Base-by-base conservation (phyloP, 129 eudicot genomes). In the Flaveria sonorensis region DNA sequence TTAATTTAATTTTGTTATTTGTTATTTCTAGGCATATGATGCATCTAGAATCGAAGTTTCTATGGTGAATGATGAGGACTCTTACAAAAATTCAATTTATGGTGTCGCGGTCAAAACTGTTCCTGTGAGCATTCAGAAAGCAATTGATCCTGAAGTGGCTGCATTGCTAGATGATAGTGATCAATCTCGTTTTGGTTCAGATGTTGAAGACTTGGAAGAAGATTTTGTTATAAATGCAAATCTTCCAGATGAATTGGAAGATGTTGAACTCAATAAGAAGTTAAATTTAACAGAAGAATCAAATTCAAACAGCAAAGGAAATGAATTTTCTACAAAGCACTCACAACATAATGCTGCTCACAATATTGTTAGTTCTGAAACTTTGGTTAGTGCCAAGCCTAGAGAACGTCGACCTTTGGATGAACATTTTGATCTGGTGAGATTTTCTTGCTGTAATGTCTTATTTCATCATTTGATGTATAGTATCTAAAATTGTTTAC, bases 381-480 rank as follows among this genome's bases (percentile, higher is more conserved):
- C 70, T 53, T 39, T 77, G 75, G 57, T 32, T 75, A 71, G 43
- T 78, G 87, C 79, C 81, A 84, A 83, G 73, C 84, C 85, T 5
- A 87, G 99, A 81, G 84, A 53, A 45, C 87, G 90, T 48, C 89
- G 97, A 14, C 88, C 81, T 63, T 72, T 95, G 68, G 97, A 94
- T 77, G 92, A 94, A 63, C 97, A 94, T 64, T 94, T 94, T 82
- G 97, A 94, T 73, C 11, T 89, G 96, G 99, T 89, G 64, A 86
- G 85, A 16, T 36, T 77, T 52, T 40, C 14, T 12, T 81, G 23
- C 6, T 14, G 32, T 32, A 60, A 7, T 48, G 23, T 32, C n/a
- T 45, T 67, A 19, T 47, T 43, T 5, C 11, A 3, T 16, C 40
- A 14, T 2, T 16, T 52, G 28, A 14, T 1, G 11, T 72, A 7